Evolutionary conservation across 768 basidiomycete species (phyloP), one percentile per base, ranked within the genome.

Genomic region (Amylocystis lapponica): DNA sequence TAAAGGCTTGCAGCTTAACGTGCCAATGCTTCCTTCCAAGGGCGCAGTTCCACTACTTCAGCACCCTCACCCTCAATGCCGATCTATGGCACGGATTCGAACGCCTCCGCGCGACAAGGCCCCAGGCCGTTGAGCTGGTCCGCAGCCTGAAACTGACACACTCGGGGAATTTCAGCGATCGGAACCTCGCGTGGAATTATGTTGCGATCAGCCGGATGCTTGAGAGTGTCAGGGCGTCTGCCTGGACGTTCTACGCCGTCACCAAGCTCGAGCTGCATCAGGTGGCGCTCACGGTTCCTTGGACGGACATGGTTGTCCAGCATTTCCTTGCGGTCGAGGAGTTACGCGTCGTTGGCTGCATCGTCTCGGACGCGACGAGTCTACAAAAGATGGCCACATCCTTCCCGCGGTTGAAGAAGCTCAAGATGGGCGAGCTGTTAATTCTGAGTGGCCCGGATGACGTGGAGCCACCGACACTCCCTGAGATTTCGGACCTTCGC

Each of bases 1-100:
- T 59, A 3, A 21, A 23, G 9, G 39, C 39, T 3, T 56, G 55
- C 38, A 43, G 48, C 27, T 43, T 52, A 25, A 39, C 44, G 16
- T 51, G 51, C 48, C 39, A 34, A 23, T 2, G 16, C 4, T 56
- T 53, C 54, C 37, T 23, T 17, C 17, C 23, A 3, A 21, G 47
- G 17, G 51, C 55, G 1, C 50, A 50, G 17, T 50, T 47, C 34
- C 53, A 49, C 42, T 35, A 55, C 16, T 55, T 50, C 43, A 26
- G 36, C 21, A 25, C 14, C 0, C 38, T 54, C 21, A 13, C 21
- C 13, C 22, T 55, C n/a, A 26, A 47, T 27, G 19, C 26, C 11
- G 21, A 33, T 11, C 42, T 27, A 25, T 40, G 32, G 13, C 19
- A 5, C 22, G 22, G 21, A 11, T 52, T 50, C 34, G 35, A 41